phyloP scores from a whole-genome alignment of 768 basidiomycete genomes.

The Baorangia bicolor region DNA sequence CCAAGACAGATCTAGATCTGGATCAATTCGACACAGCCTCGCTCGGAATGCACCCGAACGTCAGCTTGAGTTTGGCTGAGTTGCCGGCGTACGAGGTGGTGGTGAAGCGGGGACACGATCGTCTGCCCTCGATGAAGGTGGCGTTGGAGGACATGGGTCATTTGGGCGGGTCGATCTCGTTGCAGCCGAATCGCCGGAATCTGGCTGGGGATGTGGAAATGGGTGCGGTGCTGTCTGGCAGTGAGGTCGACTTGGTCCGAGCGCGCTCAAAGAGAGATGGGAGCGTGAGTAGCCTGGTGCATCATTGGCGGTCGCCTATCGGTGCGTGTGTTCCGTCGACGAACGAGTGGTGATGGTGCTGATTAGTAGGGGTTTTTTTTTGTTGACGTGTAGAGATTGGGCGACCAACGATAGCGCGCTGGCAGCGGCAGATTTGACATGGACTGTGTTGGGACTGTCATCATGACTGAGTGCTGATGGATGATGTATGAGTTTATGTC shows the following conservation, averaged over 20 bases:
- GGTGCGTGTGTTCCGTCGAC: constrained; percentile 38
- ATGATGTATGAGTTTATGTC: too few relatives aligned
- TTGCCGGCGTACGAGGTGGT: constrained; percentile 34
- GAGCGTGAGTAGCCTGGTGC: constrained; percentile 49
- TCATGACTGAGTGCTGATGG: background rate
- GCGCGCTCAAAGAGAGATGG: constrained; percentile 38
- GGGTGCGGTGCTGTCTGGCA: constrained; percentile 27
- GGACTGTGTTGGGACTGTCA: background rate
- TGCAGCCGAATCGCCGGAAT: constrained; percentile 30
- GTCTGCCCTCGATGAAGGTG: constrained; percentile 20
- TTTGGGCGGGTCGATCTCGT: constrained; percentile 1
- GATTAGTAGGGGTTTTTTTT: background rate
- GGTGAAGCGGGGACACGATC: constrained; percentile 7
- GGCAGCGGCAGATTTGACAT: background rate
- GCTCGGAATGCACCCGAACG: background rate
- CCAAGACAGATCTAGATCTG: constrained; percentile 2
- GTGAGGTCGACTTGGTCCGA: constrained; percentile 44
- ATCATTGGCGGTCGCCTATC: constrained; percentile 69
- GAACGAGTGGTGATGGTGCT: background rate
- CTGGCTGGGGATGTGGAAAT: constrained; percentile 22
- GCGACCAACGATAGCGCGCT: constrained; percentile 2
- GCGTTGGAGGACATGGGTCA: constrained; percentile 32
- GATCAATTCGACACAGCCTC: background rate
- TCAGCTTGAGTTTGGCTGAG: background rate
- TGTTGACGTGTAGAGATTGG: constrained; percentile 9